phyloP scores from a whole-genome alignment of 768 basidiomycete species.

The Boletus tomentosulus region DNA sequence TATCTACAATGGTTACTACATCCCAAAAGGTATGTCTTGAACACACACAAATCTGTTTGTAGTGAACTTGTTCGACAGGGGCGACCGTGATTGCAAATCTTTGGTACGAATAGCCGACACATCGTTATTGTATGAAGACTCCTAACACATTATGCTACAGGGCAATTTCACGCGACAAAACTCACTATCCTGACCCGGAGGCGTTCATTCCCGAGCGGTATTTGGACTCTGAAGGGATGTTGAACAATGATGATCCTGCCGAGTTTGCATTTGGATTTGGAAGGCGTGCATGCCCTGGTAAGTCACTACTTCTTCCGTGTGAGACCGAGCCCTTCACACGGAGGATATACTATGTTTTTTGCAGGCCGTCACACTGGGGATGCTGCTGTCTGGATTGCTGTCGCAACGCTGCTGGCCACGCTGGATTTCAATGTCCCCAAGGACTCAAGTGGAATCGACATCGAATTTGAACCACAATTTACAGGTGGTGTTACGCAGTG shows the following conservation, averaged over 20 bases:
- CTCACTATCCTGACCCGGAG: slow-evolving; percentile 7
- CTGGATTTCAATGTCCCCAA: neutral
- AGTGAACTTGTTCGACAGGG: neutral
- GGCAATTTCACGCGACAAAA: slow-evolving; percentile 5
- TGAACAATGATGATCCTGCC: slow-evolving; percentile 1
- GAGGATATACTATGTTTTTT: no score
- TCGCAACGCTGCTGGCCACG: neutral
- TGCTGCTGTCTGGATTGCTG: neutral
- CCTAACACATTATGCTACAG: neutral
- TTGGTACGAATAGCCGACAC: slow-evolving; percentile 2
- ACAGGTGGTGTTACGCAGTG: neutral
- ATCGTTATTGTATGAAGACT: neutral
- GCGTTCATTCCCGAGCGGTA: slow-evolving; percentile 14
- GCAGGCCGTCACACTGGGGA: neutral
- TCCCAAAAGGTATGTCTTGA: slow-evolving; percentile 39
- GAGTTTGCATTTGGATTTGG: slow-evolving; percentile 8
- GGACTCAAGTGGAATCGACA: neutral
- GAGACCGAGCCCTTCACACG: no score
- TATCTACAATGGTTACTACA: slow-evolving; percentile 40
- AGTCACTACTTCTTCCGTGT: neutral
- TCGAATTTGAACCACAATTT: neutral
- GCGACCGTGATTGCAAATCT: slow-evolving; percentile 1
- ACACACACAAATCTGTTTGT: neutral
- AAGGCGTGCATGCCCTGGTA: slow-evolving; percentile 2
- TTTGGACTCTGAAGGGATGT: neutral